Percentiles rank a stretch among this genome's conserved stretches.
Conservation (phyloP, 1,139 yeast genomes). For the Taiozyma sp. region DNA sequence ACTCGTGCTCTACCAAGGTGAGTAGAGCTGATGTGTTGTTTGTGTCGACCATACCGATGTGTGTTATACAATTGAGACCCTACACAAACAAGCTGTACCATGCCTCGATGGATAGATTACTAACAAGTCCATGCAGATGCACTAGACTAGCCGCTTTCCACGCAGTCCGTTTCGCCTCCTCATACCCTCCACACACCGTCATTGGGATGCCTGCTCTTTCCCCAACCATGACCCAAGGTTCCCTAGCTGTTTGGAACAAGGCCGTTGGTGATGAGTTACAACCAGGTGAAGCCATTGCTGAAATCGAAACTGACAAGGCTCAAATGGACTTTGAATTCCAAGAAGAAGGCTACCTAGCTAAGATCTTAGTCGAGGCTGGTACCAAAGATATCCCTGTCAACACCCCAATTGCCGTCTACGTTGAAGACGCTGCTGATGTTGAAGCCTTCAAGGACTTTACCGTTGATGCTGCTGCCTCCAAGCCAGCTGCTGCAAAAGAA, state of each 20-base stretch:
- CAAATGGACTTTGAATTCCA: constrained; percentile 99
- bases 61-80: no score
- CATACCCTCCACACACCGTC: constrained; percentile 59
- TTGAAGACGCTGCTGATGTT: constrained; percentile 81
- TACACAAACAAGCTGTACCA: no score
- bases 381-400: constrained; percentile 90
- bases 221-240: constrained; percentile 98
- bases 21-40: neutral
- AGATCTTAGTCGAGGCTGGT: constrained; percentile 82
- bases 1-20: constrained; percentile 22
- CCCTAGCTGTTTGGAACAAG: constrained; percentile 84
- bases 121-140: constrained; percentile 17
- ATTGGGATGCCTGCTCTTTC: constrained; percentile 83
- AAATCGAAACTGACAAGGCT: constrained; percentile 98
- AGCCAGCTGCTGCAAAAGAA: constrained; percentile 28
- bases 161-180: constrained; percentile 28
- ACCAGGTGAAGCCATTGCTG: constrained; percentile 95
- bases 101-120: neutral
- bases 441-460: constrained; percentile 85
- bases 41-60: neutral
- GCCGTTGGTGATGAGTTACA: constrained; percentile 78
- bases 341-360: constrained; percentile 95
- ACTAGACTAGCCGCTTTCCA: constrained; percentile 25
- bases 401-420: constrained; percentile 94
- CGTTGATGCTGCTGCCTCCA: constrained; percentile 53